Conservation (phyloP, 2,329 filamentous ascomycete genomes). For the Grosmannia clavigera region DNA sequence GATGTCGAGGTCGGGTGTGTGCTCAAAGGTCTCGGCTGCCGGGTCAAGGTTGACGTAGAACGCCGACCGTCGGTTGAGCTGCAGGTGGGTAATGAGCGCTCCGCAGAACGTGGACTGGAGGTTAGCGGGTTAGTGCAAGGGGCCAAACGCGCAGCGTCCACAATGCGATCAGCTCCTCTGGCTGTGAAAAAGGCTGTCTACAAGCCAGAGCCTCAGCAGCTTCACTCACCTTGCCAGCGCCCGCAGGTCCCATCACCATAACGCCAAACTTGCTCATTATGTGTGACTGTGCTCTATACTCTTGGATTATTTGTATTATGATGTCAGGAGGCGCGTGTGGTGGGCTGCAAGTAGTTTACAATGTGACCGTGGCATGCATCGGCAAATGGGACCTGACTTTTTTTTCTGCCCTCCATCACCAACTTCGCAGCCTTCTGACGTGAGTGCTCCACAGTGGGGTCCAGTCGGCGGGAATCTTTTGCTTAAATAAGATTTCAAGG, state of each 20-base stretch:
- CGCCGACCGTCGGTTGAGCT: slow-evolving; percentile 80
- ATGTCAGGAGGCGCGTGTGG: background rate
- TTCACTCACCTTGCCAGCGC: slow-evolving; percentile 67
- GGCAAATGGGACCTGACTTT: too few species aligned
- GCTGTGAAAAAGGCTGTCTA: background rate
- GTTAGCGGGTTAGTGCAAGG: background rate
- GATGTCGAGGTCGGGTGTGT: slow-evolving; percentile 88
- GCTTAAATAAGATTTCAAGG: too few species aligned
- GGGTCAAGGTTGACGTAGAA: slow-evolving; percentile 99
- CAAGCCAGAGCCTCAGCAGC: too few species aligned
- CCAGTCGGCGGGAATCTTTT: background rate
- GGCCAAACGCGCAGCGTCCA: background rate
- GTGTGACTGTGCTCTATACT: slow-evolving; percentile 1
- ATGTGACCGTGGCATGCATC: too few species aligned
- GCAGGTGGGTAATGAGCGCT: slow-evolving; percentile 82
- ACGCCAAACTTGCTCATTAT: slow-evolving; percentile 88
- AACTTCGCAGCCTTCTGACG: background rate
- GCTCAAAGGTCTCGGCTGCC: slow-evolving; percentile 83
- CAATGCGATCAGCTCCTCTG: background rate
- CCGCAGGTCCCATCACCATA: slow-evolving; percentile 91
- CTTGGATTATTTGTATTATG: background rate
- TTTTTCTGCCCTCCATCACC: background rate
- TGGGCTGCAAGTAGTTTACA: background rate
- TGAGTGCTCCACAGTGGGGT: background rate
- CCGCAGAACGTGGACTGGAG: slow-evolving; percentile 81